These are phyloP conservation scores for Nannochloropsis oceanica DNA, from an alignment of 108 stramenopile species.

Conservation along the genomic window DNA sequence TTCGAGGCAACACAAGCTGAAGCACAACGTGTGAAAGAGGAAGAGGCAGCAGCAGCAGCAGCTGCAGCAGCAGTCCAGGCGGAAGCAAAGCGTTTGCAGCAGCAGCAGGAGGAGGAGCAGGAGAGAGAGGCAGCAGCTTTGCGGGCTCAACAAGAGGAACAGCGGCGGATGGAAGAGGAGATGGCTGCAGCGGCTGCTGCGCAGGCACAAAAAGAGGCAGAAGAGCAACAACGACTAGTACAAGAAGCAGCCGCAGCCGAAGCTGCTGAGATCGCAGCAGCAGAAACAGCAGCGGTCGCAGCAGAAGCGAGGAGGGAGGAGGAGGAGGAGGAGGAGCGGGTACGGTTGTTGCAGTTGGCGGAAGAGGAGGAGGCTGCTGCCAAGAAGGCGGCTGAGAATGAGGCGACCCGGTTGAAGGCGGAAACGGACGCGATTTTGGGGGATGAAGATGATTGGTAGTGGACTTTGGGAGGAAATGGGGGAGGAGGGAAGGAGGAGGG, in stretches of 20 bases:
- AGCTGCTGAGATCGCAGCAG: not conserved
- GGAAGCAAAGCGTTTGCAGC: not conserved
- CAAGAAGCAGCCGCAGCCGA: not conserved
- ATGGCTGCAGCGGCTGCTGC: not conserved
- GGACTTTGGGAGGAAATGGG: no score
- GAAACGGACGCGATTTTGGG: not conserved
- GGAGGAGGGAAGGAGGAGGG: not conserved
- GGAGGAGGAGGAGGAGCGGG: not conserved
- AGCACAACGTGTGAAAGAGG: not conserved
- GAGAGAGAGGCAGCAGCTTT: not conserved
- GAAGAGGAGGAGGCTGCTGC: not conserved
- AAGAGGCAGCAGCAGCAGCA: not conserved
- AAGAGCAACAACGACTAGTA: not conserved
- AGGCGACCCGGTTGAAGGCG: not conserved
- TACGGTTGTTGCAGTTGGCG: not conserved
- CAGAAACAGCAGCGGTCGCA: not conserved
- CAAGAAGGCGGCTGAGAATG: not conserved
- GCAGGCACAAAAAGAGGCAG: not conserved
- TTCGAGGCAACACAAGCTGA: not conserved
- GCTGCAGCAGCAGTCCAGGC: not conserved
- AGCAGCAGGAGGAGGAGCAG: not conserved
- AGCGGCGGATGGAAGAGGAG: no score
- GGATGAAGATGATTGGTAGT: not conserved
- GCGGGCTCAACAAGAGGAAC: not conserved
- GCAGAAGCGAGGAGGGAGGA: not conserved